Evolutionary conservation across 495 filamentous ascomycete genomes (phyloP).

Genomic region (Penicillium robsamsonii): DNA sequence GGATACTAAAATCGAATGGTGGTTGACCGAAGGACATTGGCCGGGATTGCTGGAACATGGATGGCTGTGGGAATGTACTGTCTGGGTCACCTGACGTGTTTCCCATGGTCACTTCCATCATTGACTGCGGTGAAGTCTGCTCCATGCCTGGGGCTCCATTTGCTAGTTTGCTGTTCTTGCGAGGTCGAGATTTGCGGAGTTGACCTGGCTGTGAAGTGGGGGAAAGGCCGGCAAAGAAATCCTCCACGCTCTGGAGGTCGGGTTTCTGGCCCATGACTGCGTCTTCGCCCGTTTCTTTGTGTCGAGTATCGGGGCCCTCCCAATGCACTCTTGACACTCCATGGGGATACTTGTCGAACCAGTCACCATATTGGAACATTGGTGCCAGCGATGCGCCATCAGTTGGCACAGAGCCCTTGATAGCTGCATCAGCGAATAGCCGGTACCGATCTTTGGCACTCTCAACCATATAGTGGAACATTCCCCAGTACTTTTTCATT

Average conservation of each 20-base stretch:
- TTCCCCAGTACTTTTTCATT: conserved; percentile 97
- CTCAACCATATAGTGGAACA: conserved; percentile 95
- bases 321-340: conserved; percentile 82
- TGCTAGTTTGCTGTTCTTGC: conserved; percentile 35
- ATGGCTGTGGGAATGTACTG: conserved; percentile 47
- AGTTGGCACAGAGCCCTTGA: conserved; percentile 44
- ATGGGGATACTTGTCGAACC: conserved; percentile 94
- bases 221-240: conserved; percentile 85
- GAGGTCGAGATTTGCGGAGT: conserved; percentile 40
- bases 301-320: conserved; percentile 69
- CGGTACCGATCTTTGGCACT: conserved; percentile 89
- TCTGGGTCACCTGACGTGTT: conserved; percentile 34
- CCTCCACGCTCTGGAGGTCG: conserved; percentile 88
- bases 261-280: conserved; percentile 80
- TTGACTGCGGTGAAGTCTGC: conserved; percentile 33
- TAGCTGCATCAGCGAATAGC: conserved; percentile 75
- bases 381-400: conserved; percentile 49
- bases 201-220: conserved; percentile 54
- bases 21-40: conserved; percentile 39
- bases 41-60: conserved; percentile 35
- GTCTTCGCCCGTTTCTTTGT: conserved; percentile 72
- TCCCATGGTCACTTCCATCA: conserved; percentile 37
- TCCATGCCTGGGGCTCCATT: conserved; percentile 28
- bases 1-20: conserved; percentile 41
- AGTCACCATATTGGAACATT: conserved; percentile 96